Percentiles rank a stretch among this genome's conserved stretches.
phyloP scores from a whole-genome alignment of 352 stramenopile genomes.

The Globisporangium spiculum region DNA sequence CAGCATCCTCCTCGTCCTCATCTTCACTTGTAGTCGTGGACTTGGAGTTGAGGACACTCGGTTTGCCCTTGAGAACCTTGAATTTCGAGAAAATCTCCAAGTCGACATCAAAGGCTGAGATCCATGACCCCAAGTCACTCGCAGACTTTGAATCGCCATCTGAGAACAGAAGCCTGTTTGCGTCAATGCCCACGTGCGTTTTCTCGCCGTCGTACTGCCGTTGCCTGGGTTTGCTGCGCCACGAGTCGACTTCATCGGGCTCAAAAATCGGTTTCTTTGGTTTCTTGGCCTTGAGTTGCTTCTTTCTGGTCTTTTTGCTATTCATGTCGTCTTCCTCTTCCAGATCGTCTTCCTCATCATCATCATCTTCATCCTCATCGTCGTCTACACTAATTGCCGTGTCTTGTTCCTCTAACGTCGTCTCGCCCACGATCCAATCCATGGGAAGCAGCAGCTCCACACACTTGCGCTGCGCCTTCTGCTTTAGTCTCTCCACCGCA shows the following conservation, averaged over 20 bases:
- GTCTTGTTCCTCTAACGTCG: constrained; percentile 42
- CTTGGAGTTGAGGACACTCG: constrained; percentile 1
- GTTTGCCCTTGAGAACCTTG: constrained; percentile 5
- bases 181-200: constrained; percentile 26
- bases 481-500: constrained; percentile 50
- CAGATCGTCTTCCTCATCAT: constrained; percentile 35
- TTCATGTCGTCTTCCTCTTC: constrained; percentile 31
- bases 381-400: constrained; percentile 20
- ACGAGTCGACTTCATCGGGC: constrained; percentile 30
- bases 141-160: constrained; percentile 18
- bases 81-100: constrained; percentile 21
- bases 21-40: constrained; percentile 8
- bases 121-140: constrained; percentile 8
- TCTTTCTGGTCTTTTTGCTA: constrained; percentile 18
- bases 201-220: constrained; percentile 41
- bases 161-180: background rate
- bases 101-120: constrained; percentile 22
- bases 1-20: constrained; percentile 25
- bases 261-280: constrained; percentile 28
- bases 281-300: constrained; percentile 21
- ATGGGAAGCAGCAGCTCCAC: constrained; percentile 55
- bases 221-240: constrained; percentile 17
- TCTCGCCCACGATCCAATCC: constrained; percentile 60
- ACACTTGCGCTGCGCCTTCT: constrained; percentile 62
- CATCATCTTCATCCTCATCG: constrained; percentile 33